These are phyloP conservation scores for Aspergillus flavus DNA, from an alignment of 2,329 filamentous ascomycete species.

Conservation along the genomic window DNA sequence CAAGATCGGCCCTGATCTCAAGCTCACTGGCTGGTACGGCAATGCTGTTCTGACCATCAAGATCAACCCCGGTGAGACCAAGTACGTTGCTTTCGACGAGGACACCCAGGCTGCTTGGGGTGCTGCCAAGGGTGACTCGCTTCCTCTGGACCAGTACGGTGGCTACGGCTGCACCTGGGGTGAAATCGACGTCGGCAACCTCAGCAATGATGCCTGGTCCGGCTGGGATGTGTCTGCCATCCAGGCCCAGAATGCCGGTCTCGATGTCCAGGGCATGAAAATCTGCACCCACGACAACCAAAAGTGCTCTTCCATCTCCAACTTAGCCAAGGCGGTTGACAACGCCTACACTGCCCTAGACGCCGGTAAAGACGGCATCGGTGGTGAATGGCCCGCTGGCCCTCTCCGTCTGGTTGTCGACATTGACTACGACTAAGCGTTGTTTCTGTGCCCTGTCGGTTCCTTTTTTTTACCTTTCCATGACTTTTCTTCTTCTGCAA, in stretches of 20 bases:
- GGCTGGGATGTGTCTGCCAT: slow-evolving; percentile 47
- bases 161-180: slow-evolving; percentile 44
- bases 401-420: slow-evolving; percentile 35
- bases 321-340: slow-evolving; percentile 22
- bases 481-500: slow-evolving; percentile 13
- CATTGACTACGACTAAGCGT: slow-evolving; percentile 32
- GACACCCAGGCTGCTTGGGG: slow-evolving; percentile 42
- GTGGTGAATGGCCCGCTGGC: slow-evolving; percentile 28
- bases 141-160: slow-evolving; percentile 33
- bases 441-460: slow-evolving; percentile 8
- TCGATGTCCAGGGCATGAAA: slow-evolving; percentile 39
- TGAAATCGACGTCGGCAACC: slow-evolving; percentile 42
- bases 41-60: slow-evolving; percentile 37
- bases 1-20: slow-evolving; percentile 37
- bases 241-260: slow-evolving; percentile 30
- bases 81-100: slow-evolving; percentile 42
- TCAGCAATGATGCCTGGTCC: slow-evolving; percentile 35
- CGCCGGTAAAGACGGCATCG: slow-evolving; percentile 32
- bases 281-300: slow-evolving; percentile 34
- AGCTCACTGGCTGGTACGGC: slow-evolving; percentile 39
- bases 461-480: slow-evolving; percentile 14
- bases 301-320: slow-evolving; percentile 36
- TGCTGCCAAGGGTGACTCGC: slow-evolving; percentile 28
- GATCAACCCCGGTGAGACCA: slow-evolving; percentile 32
- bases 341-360: slow-evolving; percentile 39